Base-by-base conservation (phyloP, 2,329 filamentous ascomycete species). In the Metarhizium album region DNA sequence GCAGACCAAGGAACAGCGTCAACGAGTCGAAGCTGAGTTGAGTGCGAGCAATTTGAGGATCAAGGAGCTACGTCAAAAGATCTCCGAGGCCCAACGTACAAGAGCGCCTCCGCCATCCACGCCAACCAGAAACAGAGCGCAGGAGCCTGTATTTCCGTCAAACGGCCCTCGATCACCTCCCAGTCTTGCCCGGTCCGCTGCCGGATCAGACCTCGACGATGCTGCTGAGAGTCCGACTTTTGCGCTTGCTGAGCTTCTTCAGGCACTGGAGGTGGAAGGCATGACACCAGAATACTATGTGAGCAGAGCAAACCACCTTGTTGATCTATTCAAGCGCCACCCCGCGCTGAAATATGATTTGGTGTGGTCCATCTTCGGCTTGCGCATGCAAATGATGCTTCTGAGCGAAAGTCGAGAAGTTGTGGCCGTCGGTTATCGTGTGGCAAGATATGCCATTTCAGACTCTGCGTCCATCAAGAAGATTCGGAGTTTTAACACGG, bases 201-300 rank as follows among this genome's bases (percentile, higher is more conserved):
- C 73, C 13, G 79, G 78, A 9, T 83, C 82, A 6, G 81, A 86
- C 43, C 64, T 76, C 23, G 85, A 90, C 37, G 81, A 87, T 55
- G 74, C 80, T 47, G 74, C 79, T 13, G 91, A 97, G 66, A 95
- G 90, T 8, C 93, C 94, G 2, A 96, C 90, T 0, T 95, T 90
- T 67, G 85, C 90, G 2, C 79, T 98, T 16, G 82, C 90, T 2
- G 93, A 98, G 64, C 85, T 95, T 27, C 72, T 98, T 23, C 90
- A 95, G 64, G 88, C 90, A 2, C 72, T 98, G 38, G 93, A 98
- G 65, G 77, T 84, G 13, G 87, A 90, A 63, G 88, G 87, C 24
- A 87, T 96, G 82, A 80, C 82, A 42, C 84, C 91, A 0, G 93
- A 97, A 67, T 96, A 95, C 70, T 98, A 98, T 63, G 91, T 98